Base-by-base conservation (phyloP, 2,329 filamentous ascomycete species). In the Exophiala xenobiotica region DNA sequence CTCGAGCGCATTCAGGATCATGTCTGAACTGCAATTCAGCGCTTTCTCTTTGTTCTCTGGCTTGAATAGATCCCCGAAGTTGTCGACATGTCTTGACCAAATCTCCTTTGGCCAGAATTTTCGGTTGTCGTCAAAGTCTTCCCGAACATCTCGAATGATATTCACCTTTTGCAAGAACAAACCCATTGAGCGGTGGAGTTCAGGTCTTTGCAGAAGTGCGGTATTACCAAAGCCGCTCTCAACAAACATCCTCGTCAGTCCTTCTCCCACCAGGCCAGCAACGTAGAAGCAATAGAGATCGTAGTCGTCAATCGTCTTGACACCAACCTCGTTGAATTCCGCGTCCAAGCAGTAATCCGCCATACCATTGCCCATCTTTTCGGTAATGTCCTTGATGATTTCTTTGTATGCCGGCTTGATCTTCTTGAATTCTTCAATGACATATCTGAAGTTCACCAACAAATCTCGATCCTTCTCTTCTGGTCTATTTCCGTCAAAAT, bases 271-370 rank as follows among this genome's bases (percentile, higher is more conserved):
- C n/a, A 99, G 77, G 23, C 93, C 93, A n/a, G 93, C 93, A 23
- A 99, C 93, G 67, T 97, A 97, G 71, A 95, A 90, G 74, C 93
- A 99, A 77, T 99, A 99, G 48, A 91, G 76, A 74, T 99, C 91
- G 70, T 97, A 99, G 63, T 97, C 91, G 46, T 86, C 79, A 62
- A 95, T 74, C 0, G 88, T 92, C 66, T 90, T 79, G 53, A 97
- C 86, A 41, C 90, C 90, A 53, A 90, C 83, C 59, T 81, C 75
- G 63, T 90, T 89, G 70, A 87, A 80, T 63, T 93, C 88, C 11
- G 88, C 85, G 64, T 95, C 93, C 61, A 87, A 78, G 33, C 82
- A 88, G 68, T 95, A 99, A 72, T 99, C 92, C 22, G 93, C 93
- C 93, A 99, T 99, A 61, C 93, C 93, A 65, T 97, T 91, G 58